phyloP scores from a whole-genome alignment of 306 rosid genomes.

The Abrus precatorius region DNA sequence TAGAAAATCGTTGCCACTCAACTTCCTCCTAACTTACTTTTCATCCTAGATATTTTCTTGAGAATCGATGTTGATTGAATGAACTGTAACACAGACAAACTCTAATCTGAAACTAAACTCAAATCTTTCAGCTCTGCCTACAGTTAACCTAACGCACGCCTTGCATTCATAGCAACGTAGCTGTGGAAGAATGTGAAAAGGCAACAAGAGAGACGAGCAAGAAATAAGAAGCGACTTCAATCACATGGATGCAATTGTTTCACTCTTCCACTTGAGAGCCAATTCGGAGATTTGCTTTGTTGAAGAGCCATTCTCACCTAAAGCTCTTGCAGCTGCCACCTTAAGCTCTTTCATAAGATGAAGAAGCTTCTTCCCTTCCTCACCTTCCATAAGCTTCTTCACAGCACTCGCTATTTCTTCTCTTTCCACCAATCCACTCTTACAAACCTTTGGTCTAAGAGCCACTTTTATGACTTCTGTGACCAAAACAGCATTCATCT shows the following conservation, averaged over 20 bases:
- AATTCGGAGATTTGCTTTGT: constrained; percentile 47
- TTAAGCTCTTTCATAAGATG: constrained; percentile 60
- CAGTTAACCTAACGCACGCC: too few relatives aligned
- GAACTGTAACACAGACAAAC: too few relatives aligned
- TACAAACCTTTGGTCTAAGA: constrained; percentile 46
- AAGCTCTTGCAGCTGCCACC: constrained; percentile 54
- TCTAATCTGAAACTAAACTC: too few relatives aligned
- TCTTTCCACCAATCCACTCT: constrained; percentile 58
- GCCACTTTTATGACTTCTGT: constrained; percentile 59
- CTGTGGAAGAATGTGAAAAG: too few relatives aligned
- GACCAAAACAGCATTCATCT: constrained; percentile 70
- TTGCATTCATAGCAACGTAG: too few relatives aligned
- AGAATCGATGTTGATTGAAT: too few relatives aligned
- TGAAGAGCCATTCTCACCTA: constrained; percentile 61
- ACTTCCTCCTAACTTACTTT: too few relatives aligned
- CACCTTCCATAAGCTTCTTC: constrained; percentile 66
- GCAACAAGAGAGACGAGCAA: too few relatives aligned
- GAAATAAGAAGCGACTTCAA: not conserved
- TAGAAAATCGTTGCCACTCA: too few relatives aligned
- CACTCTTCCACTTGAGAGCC: constrained; percentile 57
- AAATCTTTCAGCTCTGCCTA: too few relatives aligned
- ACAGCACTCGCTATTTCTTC: constrained; percentile 63
- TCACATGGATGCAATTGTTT: not conserved
- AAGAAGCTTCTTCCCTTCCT: constrained; percentile 68
- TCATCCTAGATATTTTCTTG: too few relatives aligned